Conservation (phyloP, 2,329 filamentous ascomycete genomes). For the Apiospora marii region DNA sequence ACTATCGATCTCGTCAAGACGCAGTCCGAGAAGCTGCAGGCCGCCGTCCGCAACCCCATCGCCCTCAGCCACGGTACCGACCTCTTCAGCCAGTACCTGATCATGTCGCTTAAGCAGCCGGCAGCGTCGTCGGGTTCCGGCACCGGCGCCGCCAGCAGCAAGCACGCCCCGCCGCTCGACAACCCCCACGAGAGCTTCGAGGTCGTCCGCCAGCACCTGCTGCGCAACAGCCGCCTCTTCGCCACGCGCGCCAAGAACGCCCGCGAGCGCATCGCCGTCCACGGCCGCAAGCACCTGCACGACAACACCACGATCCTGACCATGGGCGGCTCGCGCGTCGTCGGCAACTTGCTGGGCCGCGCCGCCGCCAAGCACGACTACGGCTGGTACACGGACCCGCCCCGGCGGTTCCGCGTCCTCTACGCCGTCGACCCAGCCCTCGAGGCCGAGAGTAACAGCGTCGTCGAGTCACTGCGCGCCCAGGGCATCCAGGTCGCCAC, state of each 20-base stretch:
- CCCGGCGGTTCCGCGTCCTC: slow-evolving; percentile 77
- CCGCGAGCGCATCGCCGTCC: slow-evolving; percentile 77
- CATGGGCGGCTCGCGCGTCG: slow-evolving; percentile 86
- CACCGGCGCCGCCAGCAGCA: neutral
- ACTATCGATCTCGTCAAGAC: slow-evolving; percentile 85
- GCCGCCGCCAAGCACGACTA: slow-evolving; percentile 69
- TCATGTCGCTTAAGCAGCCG: slow-evolving; percentile 72
- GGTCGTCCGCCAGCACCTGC: slow-evolving; percentile 80
- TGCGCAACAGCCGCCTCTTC: slow-evolving; percentile 87
- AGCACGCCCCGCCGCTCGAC: neutral
- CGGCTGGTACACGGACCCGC: slow-evolving; percentile 55
- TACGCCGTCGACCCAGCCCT: slow-evolving; percentile 71
- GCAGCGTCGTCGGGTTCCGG: slow-evolving; percentile 39
- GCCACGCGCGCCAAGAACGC: slow-evolving; percentile 86
- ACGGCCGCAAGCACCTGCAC: slow-evolving; percentile 66
- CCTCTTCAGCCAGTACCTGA: slow-evolving; percentile 93
- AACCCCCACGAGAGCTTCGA: slow-evolving; percentile 70
- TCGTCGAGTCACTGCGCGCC: slow-evolving; percentile 74
- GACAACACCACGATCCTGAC: slow-evolving; percentile 87
- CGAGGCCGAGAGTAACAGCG: slow-evolving; percentile 69
- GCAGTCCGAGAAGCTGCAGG: slow-evolving; percentile 80
- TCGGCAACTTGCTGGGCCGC: slow-evolving; percentile 76
- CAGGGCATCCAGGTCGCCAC: slow-evolving; percentile 84
- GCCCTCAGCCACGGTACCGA: slow-evolving; percentile 93
- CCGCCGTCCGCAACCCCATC: slow-evolving; percentile 84